Evolutionary conservation across 805 yeast genomes (phyloP), one percentile per base, ranked within the genome.

Genomic region (Metschnikowia colocasiae): DNA sequence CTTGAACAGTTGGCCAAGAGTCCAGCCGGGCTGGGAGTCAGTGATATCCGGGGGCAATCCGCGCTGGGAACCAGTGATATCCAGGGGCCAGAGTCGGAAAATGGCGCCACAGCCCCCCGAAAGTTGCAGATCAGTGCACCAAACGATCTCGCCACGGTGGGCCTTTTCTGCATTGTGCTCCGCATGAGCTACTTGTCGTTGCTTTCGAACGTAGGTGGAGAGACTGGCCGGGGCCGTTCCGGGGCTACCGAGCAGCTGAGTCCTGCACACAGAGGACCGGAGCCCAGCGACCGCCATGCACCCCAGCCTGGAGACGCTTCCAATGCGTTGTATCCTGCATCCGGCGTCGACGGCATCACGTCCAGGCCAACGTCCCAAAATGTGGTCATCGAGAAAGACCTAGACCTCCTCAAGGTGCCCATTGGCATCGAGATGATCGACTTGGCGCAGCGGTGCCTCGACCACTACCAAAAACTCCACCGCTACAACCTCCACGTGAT

Each of bases 341-440:
- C 29, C 6, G 37, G 30, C 13, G 43, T 40, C 30, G 36, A 40
- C n/a, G 43, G 43, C 6, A 10, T 40, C 15, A 18, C 10, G 29
- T 25, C 26, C 13, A 7, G 22, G 7, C 19, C 32, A 9, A 19
- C 22, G 10, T 32, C n/a, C 6, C n/a, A 22, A 6, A 15, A 31
- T 10, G 30, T 31, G 6, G 37, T 23, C 15, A 34, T 32, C n/a
- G 32, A 45, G 3, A 27, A 13, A n/a, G 25, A 38, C 30, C 40
- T 30, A 19, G 44, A 47, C 19, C 30, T 46, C 31, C 41, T 48
- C 10, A 38, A 32, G 15, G 27, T 44, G n/a, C 56, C 58, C 15
- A 48, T 56, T 15, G 59, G 59, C n/a, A 45, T 52, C 10, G 59
- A 56, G 42, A 50, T 39, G 36, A 43, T 53, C 9, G 58, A 53